phyloP scores from a whole-genome alignment of 202 grass and related monocot genomes.

The Cymbopogon flexuosus region DNA sequence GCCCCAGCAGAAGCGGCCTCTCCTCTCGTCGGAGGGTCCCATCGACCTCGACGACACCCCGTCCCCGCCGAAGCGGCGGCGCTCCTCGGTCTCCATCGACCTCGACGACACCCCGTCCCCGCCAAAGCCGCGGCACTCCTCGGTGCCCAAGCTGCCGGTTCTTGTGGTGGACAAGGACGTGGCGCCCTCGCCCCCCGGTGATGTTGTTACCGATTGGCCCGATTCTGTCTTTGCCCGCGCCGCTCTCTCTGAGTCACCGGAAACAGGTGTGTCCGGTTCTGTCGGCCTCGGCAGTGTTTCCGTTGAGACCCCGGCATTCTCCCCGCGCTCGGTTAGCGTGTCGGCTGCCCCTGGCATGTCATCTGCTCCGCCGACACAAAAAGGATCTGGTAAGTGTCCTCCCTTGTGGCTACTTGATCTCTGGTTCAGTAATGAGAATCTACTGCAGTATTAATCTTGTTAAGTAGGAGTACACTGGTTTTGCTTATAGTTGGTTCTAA shows the following conservation, averaged over 20 bases:
- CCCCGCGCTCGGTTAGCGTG: neutral
- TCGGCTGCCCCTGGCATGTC: neutral
- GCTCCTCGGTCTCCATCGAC: slow-evolving; percentile 2
- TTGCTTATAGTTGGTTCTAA: neutral
- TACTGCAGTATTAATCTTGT: neutral
- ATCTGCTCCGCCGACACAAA: neutral
- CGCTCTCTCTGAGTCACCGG: neutral
- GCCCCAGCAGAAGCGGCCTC: slow-evolving; percentile 17
- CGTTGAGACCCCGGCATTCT: too few species aligned
- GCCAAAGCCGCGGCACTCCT: slow-evolving; percentile 20
- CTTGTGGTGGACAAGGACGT: slow-evolving; percentile 22
- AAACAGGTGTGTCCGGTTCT: neutral
- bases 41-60: neutral
- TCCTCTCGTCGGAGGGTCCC: neutral
- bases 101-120: slow-evolving; percentile 65
- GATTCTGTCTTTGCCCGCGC: neutral
- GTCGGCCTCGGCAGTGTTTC: too few species aligned
- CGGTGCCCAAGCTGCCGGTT: neutral
- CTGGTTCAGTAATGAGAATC: neutral
- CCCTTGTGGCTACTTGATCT: neutral
- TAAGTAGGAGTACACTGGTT: neutral
- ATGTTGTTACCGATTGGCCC: neutral
- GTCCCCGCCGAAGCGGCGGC: slow-evolving; percentile 6
- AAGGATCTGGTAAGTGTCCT: neutral
- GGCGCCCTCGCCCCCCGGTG: neutral